Evolutionary conservation across 257 asterid genomes (phyloP), one percentile per base, ranked within the genome.

Genomic region (Solanum ossicruentum): DNA sequence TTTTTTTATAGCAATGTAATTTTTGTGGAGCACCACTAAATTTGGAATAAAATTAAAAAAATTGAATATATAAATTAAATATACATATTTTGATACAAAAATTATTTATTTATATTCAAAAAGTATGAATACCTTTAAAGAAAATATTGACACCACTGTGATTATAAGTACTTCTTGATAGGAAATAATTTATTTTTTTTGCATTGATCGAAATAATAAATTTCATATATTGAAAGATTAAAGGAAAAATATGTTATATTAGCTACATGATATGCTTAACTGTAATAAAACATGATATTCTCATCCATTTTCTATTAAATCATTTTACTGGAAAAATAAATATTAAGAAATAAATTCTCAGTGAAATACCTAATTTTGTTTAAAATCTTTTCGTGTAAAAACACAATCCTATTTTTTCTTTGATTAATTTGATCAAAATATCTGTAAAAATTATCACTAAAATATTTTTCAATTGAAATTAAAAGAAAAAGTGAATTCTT

Each of bases 271-370:
- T 28, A 61, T 58, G 23, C 39, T 12, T 58, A 20, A 61, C 6
- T 61, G 36, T 0, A 8, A 0, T 8, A 18, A 58, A 58, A 58
- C 26, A 58, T 58, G 28, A 20, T 58, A 20, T 20, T 20, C 0
- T 0, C 13, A 57, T n/a, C 1, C 8, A 56, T 8, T 56, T 18
- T 0, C 7, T 5, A 20, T 20, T 3, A 1, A 58, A 58, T 9
- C 28, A 20, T 7, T 26, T 20, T 7, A 3, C 9, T 2, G 7
- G n/a, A 58, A 58, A 12, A 9, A 56, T 1, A 20, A 58, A 8
- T 0, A 9, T 6, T 20, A 7, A 2, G 0, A 58, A 9, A 9
- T 3, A 9, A 0, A 20, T 52, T 15, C 6, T 5, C 18, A 13
- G 0, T 58, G 0, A 28, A 28, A 28, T 28, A 28, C 2, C 3